Evolutionary conservation across 2,329 filamentous ascomycete species (phyloP).

Genomic region (Phaeosphaeriaceae sp.): DNA sequence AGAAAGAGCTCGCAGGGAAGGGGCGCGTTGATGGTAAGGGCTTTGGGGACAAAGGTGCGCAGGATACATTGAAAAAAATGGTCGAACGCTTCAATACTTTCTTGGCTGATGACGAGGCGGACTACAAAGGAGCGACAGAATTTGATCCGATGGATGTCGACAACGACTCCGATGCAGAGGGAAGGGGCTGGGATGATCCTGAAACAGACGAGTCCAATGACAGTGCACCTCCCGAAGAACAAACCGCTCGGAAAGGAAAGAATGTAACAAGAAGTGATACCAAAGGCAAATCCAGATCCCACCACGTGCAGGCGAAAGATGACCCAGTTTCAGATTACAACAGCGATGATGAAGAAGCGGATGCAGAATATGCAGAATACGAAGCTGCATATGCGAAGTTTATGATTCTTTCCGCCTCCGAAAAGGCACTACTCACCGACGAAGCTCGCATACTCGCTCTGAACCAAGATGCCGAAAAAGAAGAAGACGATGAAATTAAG

Average conservation of each 20-base stretch:
- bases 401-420: slow-evolving; percentile 70
- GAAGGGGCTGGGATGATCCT: slow-evolving; percentile 53
- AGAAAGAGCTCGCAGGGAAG: slow-evolving; percentile 72
- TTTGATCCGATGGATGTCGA: slow-evolving; percentile 73
- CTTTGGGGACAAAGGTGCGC: slow-evolving; percentile 70
- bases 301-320: slow-evolving; percentile 47
- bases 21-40: slow-evolving; percentile 33
- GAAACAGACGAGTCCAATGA: slow-evolving; percentile 47
- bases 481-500: slow-evolving; percentile 64
- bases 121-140: slow-evolving; percentile 73
- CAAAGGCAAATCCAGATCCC: slow-evolving; percentile 58
- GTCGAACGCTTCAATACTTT: slow-evolving; percentile 94
- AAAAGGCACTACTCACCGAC: slow-evolving; percentile 41
- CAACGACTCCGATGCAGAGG: slow-evolving; percentile 57
- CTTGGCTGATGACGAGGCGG: slow-evolving; percentile 82
- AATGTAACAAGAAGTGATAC: slow-evolving; percentile 66
- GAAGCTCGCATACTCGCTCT: slow-evolving; percentile 44
- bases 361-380: slow-evolving; percentile 72
- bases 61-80: slow-evolving; percentile 84
- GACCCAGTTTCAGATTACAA: slow-evolving; percentile 51
- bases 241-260: slow-evolving; percentile 47
- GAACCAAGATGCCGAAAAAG: slow-evolving; percentile 50
- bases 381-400: slow-evolving; percentile 84
- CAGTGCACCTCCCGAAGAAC: slow-evolving; percentile 53
- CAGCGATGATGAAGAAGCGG: slow-evolving; percentile 67